Conservation (phyloP, 768 basidiomycete genomes). For the Hygrocybe punicea region DNA sequence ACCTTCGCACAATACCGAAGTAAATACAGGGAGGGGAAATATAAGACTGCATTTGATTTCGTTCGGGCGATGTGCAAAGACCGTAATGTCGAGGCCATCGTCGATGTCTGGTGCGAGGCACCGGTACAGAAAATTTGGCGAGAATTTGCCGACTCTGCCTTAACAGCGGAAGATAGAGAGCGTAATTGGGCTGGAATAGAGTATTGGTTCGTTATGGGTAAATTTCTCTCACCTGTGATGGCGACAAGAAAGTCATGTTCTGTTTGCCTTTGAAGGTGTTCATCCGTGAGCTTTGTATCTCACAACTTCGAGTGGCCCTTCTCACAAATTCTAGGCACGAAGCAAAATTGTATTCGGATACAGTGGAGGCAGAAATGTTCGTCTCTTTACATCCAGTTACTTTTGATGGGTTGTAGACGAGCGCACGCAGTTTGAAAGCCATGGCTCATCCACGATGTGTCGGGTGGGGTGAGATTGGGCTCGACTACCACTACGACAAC, state of each 20-base stretch:
- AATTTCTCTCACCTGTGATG: constrained; percentile 16
- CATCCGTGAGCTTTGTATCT: constrained; percentile 54
- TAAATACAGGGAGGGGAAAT: constrained; percentile 58
- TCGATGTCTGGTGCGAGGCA: constrained; percentile 90
- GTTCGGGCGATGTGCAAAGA: constrained; percentile 57
- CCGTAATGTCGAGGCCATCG: constrained; percentile 59
- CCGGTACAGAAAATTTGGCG: constrained; percentile 62
- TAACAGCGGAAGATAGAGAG: constrained; percentile 45
- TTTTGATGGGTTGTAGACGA: background rate
- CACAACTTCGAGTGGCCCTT: background rate
- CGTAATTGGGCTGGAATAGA: constrained; percentile 63
- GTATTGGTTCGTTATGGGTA: constrained; percentile 85
- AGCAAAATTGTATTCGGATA: constrained; percentile 63
- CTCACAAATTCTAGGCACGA: constrained; percentile 51
- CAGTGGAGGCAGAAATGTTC: constrained; percentile 66
- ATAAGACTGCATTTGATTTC: constrained; percentile 63
- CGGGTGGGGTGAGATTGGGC: constrained; percentile 85
- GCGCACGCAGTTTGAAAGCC: constrained; percentile 55
- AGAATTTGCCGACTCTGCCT: constrained; percentile 69
- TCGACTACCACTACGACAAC: constrained; percentile 81
- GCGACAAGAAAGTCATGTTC: background rate
- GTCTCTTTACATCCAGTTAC: constrained; percentile 19
- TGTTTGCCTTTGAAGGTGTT: constrained; percentile 46
- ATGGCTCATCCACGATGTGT: constrained; percentile 80
- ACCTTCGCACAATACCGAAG: constrained; percentile 62